Conservation (phyloP, 2,329 filamentous ascomycete species). For the Rosellinia necatrix region DNA sequence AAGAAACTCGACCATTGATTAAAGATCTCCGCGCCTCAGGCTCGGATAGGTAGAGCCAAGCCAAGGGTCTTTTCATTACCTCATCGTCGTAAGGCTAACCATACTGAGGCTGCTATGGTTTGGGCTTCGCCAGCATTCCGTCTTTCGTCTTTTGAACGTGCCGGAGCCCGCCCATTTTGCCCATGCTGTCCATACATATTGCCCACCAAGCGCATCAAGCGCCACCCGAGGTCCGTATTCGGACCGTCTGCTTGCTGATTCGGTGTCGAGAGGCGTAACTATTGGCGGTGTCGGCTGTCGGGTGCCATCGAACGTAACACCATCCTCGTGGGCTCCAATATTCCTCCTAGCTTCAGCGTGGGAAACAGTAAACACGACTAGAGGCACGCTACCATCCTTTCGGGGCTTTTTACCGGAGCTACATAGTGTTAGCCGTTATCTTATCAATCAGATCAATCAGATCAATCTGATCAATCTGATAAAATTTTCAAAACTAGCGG, state of each 20-base stretch:
- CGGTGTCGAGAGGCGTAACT: too few species aligned
- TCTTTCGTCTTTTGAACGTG: background rate
- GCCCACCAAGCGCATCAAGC: background rate
- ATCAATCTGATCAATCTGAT: slow-evolving; percentile 30
- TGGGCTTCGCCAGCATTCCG: background rate
- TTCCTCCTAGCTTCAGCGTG: background rate
- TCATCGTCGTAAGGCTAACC: background rate
- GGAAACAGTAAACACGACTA: background rate
- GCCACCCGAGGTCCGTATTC: slow-evolving; percentile 17
- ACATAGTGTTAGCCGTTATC: slow-evolving; percentile 22
- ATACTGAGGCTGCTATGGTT: background rate
- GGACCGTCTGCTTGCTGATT: slow-evolving; percentile 12
- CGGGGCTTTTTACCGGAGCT: too few species aligned
- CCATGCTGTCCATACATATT: too few species aligned
- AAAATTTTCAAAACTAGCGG: slow-evolving; percentile 26
- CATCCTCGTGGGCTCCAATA: background rate
- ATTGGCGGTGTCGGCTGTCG: background rate
- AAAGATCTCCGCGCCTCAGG: background rate
- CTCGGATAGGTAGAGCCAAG: background rate
- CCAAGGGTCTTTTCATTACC: background rate
- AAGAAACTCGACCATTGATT: too few species aligned
- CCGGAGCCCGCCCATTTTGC: background rate
- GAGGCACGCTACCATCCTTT: background rate
- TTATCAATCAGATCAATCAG: slow-evolving; percentile 30
- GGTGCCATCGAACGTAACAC: background rate